Evolutionary conservation across 192 early-diverging fungal species (phyloP), one percentile per base, ranked within the genome.

Genomic region (Coemansia sp.): DNA sequence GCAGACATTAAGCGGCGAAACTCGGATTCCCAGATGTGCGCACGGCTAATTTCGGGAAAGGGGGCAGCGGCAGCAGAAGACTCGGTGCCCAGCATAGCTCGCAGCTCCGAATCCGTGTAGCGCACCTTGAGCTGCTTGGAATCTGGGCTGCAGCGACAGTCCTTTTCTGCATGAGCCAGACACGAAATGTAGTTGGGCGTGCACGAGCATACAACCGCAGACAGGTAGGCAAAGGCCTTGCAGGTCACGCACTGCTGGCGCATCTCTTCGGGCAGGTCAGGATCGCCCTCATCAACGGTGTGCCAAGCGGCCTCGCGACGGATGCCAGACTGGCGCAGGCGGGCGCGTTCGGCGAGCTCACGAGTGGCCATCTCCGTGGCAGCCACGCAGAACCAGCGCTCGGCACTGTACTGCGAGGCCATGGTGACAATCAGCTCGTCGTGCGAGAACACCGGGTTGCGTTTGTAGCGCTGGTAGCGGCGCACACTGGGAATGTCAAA

Each of bases 371-470:
- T 76, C 20, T 86, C 85, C 3, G 48, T 61, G 79, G 73, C 38
- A 69, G 87, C 60, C 61, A 38, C 62, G 67, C 73, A 68, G 69
- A 67, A 80, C 71, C 49, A 86, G 75, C 11, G 64, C 72, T 45
- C 72, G 50, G 14, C n/a, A 31, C 57, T 34, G 50, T 32, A 67
- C 58, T 59, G 40, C 0, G 66, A 31, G 14, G 60, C 61, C 75
- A 88, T 86, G 33, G 83, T 87, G 48, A 91, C 64, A n/a, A 94
- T 64, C 52, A 98, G 82, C 72, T 96, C 94, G 52, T 98, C 96
- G 84, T 98, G 96, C 14, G 92, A 95, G 71, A 97, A 98, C 1
- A 94, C 93, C 3, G 95, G 96, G 54, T 87, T 88, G 32, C 92
- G 87, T 33, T 75, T 78, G 67, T 90, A 92, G 61, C 85, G 81